Base-by-base conservation (phyloP, 169 alveolate genomes). In the Plasmodium billcollinsi region DNA sequence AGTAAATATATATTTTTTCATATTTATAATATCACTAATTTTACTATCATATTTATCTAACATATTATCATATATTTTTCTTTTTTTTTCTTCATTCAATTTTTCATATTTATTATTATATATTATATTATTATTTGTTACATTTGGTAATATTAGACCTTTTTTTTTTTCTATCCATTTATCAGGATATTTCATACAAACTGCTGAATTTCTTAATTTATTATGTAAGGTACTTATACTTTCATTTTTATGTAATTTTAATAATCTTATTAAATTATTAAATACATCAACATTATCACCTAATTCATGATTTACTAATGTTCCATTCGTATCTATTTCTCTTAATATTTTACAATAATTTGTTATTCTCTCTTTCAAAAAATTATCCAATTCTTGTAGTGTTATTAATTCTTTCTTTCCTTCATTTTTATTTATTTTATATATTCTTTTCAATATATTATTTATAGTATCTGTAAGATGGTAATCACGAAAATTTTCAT, bases 101-200 rank as follows among this genome's bases (percentile, higher is more conserved):
- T 43, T 70, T 39, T 49, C 12, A 56, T 6, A 15, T 12, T 56
- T 21, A 56, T 2, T 15, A 15, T 56, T 62, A 14, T 56, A 15
- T 56, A 18, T 56, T 6, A 56, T 21, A 12, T 56, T 56, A 9
- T 56, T 14, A 49, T 71, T 15, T 24, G 6, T n/a, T 56, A n/a
- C 63, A n/a, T 83, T 61, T 7, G 86, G 74, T n/a, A 85, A 14
- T 0, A 15, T 33, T 15, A 85, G 50, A 15, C 92, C 92, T 29
- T 70, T 71, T 74, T 67, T 85, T 1, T 71, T 71, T 14, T 58
- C 3, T 18, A 72, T 59, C 86, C 88, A 85, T 12, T 85, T 74
- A 65, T 85, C 54, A 24, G 63, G 58, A 71, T 85, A 29, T 73
- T 85, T 72, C 4, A 85, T 20, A 71, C 92, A 85, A 12, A 85